phyloP scores from a whole-genome alignment of 768 basidiomycete species.

The Clitopilus passeckerianus region DNA sequence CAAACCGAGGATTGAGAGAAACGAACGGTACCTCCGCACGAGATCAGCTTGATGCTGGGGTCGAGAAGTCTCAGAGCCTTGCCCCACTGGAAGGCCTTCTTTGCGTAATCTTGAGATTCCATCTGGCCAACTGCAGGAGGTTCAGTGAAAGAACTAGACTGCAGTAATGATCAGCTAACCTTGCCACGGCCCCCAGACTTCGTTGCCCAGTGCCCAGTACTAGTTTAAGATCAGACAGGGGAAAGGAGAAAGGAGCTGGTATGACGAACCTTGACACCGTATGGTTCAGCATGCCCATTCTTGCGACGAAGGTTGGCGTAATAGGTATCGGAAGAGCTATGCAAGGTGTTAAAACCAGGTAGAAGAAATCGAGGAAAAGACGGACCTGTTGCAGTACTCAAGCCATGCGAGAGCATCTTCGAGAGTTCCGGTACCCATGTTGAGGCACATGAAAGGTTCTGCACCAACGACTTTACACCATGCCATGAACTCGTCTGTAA shows the following conservation, averaged over 20 bases:
- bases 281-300: conserved; percentile 52
- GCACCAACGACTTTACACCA: conserved; percentile 47
- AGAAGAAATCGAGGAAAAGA: background rate
- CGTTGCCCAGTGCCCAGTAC: conserved; percentile 44
- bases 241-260: background rate
- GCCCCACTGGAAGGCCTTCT: conserved; percentile 56
- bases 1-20: background rate
- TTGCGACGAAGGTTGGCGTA: conserved; percentile 57
- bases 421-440: conserved; percentile 61
- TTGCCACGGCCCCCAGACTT: conserved; percentile 54
- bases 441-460: conserved; percentile 57
- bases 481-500: conserved; percentile 44
- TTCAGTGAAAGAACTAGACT: background rate
- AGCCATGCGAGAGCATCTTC: conserved; percentile 58
- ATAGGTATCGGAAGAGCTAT: conserved; percentile 32
- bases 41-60: conserved; percentile 47
- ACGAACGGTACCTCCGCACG: conserved; percentile 42
- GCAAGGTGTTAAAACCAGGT: conserved; percentile 10
- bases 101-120: conserved; percentile 48
- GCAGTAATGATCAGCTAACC: conserved; percentile 14
- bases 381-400: conserved; percentile 57
- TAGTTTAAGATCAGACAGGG: background rate
- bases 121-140: conserved; percentile 43
- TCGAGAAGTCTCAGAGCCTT: conserved; percentile 55
- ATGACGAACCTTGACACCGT: conserved; percentile 34